Evolutionary conservation across 306 rosid species (phyloP).

Genomic region (Albizia julibrissin): DNA sequence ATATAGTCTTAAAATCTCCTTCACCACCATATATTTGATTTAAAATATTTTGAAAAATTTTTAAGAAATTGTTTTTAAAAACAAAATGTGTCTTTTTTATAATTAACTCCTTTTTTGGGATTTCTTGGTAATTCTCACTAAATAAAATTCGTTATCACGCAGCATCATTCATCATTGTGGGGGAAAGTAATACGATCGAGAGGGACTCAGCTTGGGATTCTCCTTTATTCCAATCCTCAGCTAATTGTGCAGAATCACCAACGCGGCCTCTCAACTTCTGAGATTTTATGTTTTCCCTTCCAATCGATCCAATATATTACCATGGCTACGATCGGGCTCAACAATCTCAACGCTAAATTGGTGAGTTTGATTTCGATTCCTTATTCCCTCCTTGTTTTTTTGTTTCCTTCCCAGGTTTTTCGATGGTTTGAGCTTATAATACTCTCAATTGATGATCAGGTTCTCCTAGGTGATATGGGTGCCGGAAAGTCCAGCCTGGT

Average conservation of each 20-base stretch:
- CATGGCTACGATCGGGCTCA: slow-evolving; percentile 66
- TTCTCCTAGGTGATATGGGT: slow-evolving; percentile 72
- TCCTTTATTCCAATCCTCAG: slow-evolving; percentile 19
- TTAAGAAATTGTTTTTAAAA: too few species aligned
- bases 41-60: too few species aligned
- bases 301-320: slow-evolving; percentile 43
- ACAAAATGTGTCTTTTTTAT: too few species aligned
- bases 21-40: too few species aligned
- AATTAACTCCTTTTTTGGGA: too few species aligned
- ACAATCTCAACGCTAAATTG: slow-evolving; percentile 66
- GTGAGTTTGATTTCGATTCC: slow-evolving; percentile 33
- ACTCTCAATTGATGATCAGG: slow-evolving; percentile 38
- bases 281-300: slow-evolving; percentile 21
- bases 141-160: slow-evolving; percentile 23
- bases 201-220: slow-evolving; percentile 21
- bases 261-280: neutral
- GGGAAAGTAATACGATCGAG: slow-evolving; percentile 25
- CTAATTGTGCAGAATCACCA: neutral
- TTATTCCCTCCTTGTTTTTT: slow-evolving; percentile 9
- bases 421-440: slow-evolving; percentile 5
- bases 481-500: slow-evolving; percentile 70
- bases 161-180: slow-evolving; percentile 41
- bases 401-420: neutral
- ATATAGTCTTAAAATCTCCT: too few species aligned
- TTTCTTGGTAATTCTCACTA: too few species aligned